Percentiles rank a stretch among this genome's conserved stretches.
phyloP scores from a whole-genome alignment of 1,284 basidiomycete genomes.

The Dichomitus squalens region DNA sequence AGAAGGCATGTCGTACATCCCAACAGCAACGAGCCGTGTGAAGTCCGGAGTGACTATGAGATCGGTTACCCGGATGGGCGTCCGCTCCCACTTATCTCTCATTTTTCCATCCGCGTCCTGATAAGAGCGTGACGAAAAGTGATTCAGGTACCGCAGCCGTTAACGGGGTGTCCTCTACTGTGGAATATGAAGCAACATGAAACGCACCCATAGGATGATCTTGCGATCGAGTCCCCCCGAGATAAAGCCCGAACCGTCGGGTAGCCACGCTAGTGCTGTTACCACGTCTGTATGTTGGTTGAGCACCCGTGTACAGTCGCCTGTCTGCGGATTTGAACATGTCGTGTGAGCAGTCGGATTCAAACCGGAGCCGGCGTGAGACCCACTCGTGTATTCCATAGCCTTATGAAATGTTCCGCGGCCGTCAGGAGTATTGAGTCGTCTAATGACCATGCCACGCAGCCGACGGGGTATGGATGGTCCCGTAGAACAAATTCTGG shows the following conservation, averaged over 20 bases:
- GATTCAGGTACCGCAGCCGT: slow-evolving; percentile 5
- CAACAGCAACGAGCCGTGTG: slow-evolving; percentile 81
- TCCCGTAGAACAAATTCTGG: slow-evolving; percentile 65
- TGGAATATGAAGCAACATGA: neutral
- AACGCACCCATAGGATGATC: slow-evolving; percentile 82
- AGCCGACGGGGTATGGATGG: slow-evolving; percentile 79
- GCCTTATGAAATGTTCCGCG: slow-evolving; percentile 76
- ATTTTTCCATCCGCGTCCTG: slow-evolving; percentile 77
- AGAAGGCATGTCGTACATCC: slow-evolving; percentile 53
- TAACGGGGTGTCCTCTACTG: neutral
- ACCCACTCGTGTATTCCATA: slow-evolving; percentile 86
- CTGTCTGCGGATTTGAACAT: slow-evolving; percentile 53
- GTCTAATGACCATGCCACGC: slow-evolving; percentile 89
- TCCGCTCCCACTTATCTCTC: slow-evolving; percentile 68
- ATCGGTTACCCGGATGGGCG: slow-evolving; percentile 87
- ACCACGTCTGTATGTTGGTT: slow-evolving; percentile 83
- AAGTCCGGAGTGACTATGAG: slow-evolving; percentile 89
- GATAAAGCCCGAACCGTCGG: slow-evolving; percentile 88
- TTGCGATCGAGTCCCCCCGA: slow-evolving; percentile 89
- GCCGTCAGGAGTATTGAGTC: slow-evolving; percentile 82
- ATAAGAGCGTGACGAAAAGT: slow-evolving; percentile 4
- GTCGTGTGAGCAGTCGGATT: slow-evolving; percentile 1
- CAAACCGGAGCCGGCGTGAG: neutral
- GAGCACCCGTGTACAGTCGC: slow-evolving; percentile 64
- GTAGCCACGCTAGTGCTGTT: slow-evolving; percentile 86